These are phyloP conservation scores for Ogataea nakhonphanomensis DNA, from an alignment of 805 yeast genomes.

Conservation along the genomic window DNA sequence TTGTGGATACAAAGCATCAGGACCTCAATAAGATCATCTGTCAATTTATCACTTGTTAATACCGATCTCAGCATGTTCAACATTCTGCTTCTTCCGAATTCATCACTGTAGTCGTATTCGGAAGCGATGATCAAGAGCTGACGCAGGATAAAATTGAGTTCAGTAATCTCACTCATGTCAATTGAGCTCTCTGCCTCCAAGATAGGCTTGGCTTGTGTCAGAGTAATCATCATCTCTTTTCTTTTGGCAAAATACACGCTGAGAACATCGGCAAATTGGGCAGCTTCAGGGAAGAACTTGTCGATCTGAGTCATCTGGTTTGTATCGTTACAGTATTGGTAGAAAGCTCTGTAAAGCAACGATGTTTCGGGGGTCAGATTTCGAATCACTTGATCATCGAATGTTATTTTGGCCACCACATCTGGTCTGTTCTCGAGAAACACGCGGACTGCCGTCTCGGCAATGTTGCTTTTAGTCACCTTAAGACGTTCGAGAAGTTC, in stretches of 20 bases:
- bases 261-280: constrained; percentile 60
- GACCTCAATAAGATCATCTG: constrained; percentile 50
- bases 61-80: constrained; percentile 54
- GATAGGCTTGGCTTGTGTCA: constrained; percentile 22
- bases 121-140: constrained; percentile 68
- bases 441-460: constrained; percentile 61
- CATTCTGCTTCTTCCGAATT: constrained; percentile 81
- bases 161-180: constrained; percentile 46
- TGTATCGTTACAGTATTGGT: constrained; percentile 57
- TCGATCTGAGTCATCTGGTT: constrained; percentile 56
- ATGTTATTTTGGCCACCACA: constrained; percentile 51
- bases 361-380: constrained; percentile 71
- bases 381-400: constrained; percentile 67
- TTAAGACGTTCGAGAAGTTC: constrained; percentile 70
- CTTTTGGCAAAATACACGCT: constrained; percentile 54
- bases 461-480: constrained; percentile 63
- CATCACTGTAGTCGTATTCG: constrained; percentile 83
- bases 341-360: constrained; percentile 65
- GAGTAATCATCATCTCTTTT: constrained; percentile 25
- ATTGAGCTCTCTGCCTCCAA: constrained; percentile 21
- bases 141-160: constrained; percentile 67
- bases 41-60: constrained; percentile 53
- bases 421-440: constrained; percentile 65
- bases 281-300: constrained; percentile 72
- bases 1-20: constrained; percentile 65